phyloP scores from a whole-genome alignment of 164 flowering plant species.

The Vitis rupestris region DNA sequence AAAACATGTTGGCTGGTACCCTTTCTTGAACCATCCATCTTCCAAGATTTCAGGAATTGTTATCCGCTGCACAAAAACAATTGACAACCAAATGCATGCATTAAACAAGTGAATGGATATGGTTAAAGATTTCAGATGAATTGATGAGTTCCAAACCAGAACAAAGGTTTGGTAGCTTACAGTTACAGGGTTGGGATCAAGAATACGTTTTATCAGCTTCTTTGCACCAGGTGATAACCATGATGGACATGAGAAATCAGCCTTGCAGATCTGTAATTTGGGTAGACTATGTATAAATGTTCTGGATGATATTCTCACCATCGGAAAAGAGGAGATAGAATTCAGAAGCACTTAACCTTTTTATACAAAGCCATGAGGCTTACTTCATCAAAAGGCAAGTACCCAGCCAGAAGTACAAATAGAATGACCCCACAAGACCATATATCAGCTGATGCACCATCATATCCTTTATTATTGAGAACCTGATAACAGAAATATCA shows the following conservation, averaged over 20 bases:
- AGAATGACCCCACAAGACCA: slow-evolving; percentile 99
- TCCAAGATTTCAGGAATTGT: slow-evolving; percentile 68
- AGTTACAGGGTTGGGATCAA: slow-evolving; percentile 84
- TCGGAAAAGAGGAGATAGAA: not conserved
- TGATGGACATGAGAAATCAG: slow-evolving; percentile 73
- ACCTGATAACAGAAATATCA: slow-evolving; percentile 46
- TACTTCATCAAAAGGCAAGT: slow-evolving; percentile 90
- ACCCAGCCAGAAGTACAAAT: slow-evolving; percentile 93
- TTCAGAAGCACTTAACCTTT: slow-evolving; percentile 40
- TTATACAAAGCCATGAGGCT: slow-evolving; percentile 64
- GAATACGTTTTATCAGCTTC: slow-evolving; percentile 65
- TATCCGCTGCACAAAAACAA: slow-evolving; percentile 54
- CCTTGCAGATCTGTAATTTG: slow-evolving; percentile 61
- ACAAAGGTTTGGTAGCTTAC: slow-evolving; percentile 38
- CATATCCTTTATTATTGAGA: slow-evolving; percentile 77
- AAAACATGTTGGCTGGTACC: slow-evolving; percentile 65
- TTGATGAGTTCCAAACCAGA: not conserved
- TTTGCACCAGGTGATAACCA: slow-evolving; percentile 79
- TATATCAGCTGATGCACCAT: slow-evolving; percentile 83
- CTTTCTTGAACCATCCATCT: slow-evolving; percentile 89
- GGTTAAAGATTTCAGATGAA: not conserved
- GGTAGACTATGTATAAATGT: slow-evolving; percentile 3
- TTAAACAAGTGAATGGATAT: not conserved
- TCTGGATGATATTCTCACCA: slow-evolving; percentile 1
- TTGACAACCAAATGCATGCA: not conserved